These are phyloP conservation scores for Eurotiales sp. DNA, from an alignment of 2,329 filamentous ascomycete genomes.

Conservation along the genomic window DNA sequence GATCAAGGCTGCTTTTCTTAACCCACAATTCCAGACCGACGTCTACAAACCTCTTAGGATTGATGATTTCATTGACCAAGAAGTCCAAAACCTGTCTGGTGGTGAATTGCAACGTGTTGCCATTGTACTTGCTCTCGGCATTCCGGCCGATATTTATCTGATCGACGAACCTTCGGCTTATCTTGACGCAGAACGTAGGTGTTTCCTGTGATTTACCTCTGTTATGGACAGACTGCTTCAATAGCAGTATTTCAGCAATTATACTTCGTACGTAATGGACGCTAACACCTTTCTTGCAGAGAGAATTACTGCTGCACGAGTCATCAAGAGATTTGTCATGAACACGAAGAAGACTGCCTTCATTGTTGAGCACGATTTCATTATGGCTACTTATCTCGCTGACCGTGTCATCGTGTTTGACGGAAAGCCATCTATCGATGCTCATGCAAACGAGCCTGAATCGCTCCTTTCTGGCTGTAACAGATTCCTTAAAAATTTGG, in stretches of 20 bases:
- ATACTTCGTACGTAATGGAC: too few relatives aligned
- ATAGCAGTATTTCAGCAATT: too few relatives aligned
- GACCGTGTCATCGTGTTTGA: conserved; percentile 99
- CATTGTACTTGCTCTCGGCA: conserved; percentile 91
- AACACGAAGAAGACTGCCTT: conserved; percentile 99
- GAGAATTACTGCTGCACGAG: conserved; percentile 92
- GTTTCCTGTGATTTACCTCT: neutral
- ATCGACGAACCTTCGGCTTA: conserved; percentile 98
- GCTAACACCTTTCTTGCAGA: conserved; percentile 40
- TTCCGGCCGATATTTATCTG: conserved; percentile 95
- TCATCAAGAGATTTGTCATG: conserved; percentile 99
- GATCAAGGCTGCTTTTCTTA: conserved; percentile 95
- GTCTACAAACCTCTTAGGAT: conserved; percentile 99
- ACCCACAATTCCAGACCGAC: conserved; percentile 97
- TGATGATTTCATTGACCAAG: conserved; percentile 98
- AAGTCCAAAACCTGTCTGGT: conserved; percentile 97
- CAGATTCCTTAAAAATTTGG: conserved; percentile 89
- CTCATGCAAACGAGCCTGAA: conserved; percentile 85
- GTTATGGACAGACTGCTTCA: neutral
- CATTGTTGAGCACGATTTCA: conserved; percentile 99
- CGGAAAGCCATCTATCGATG: conserved; percentile 81
- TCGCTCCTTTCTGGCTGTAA: conserved; percentile 95
- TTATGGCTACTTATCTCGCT: conserved; percentile 80
- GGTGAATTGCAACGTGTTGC: conserved; percentile 99
- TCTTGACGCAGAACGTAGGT: conserved; percentile 78